phyloP scores from a whole-genome alignment of 352 stramenopile genomes.

The Globisporangium heterothallicum region DNA sequence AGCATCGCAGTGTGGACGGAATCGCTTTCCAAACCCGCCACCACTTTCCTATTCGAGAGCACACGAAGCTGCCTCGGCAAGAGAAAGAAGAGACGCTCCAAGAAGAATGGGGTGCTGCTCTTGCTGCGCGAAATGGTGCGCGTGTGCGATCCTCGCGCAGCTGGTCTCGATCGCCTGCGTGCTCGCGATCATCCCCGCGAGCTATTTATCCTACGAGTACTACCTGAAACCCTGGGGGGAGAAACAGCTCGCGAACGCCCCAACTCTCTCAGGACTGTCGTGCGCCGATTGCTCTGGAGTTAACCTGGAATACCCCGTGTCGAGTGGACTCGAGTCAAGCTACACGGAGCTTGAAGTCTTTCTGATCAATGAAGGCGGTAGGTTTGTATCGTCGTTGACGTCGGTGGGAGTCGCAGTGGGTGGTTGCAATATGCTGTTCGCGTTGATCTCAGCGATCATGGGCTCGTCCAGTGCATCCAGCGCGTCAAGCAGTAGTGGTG shows the following conservation, averaged over 20 bases:
- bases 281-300: constrained; percentile 39
- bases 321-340: constrained; percentile 19
- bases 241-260: constrained; percentile 18
- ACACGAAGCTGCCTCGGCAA: too few species aligned
- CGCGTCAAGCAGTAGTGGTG: constrained; percentile 6
- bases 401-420: constrained; percentile 27
- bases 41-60: too few species aligned
- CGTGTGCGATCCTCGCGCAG: constrained; percentile 22
- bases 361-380: constrained; percentile 40
- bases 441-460: constrained; percentile 9
- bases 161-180: constrained; percentile 21
- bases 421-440: constrained; percentile 16
- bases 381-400: constrained; percentile 21
- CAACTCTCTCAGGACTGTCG: constrained; percentile 11
- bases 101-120: not conserved
- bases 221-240: constrained; percentile 43
- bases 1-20: too few species aligned
- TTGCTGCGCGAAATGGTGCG: constrained; percentile 14
- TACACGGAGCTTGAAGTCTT: constrained; percentile 30
- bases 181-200: constrained; percentile 25
- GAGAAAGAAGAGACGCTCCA: not conserved
- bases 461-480: constrained; percentile 15
- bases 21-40: too few species aligned
- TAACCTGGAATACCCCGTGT: constrained; percentile 40
- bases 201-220: constrained; percentile 37